Evolutionary conservation across 129 eudicot genomes (phyloP).

Genomic region (Tanacetum coccineum): DNA sequence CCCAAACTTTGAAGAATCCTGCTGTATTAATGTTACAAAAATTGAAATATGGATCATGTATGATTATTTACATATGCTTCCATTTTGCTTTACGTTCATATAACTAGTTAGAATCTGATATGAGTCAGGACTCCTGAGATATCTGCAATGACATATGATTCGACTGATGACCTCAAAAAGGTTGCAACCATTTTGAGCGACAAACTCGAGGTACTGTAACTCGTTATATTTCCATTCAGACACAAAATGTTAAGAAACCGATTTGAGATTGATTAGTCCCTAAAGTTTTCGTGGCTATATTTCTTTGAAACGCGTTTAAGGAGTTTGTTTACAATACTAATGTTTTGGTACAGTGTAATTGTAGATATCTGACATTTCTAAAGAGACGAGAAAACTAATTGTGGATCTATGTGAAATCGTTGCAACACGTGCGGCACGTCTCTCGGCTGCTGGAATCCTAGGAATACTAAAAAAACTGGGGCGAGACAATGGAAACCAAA

Average conservation of each 20-base stretch:
- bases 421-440: slow-evolving; percentile 88
- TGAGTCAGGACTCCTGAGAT: slow-evolving; percentile 70
- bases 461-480: slow-evolving; percentile 78
- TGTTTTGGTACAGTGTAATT: neutral
- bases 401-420: slow-evolving; percentile 70
- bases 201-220: slow-evolving; percentile 56
- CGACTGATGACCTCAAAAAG: too few relatives aligned
- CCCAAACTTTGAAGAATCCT: slow-evolving; percentile 61
- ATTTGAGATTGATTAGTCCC: too few relatives aligned
- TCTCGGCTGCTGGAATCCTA: slow-evolving; percentile 84
- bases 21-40: slow-evolving; percentile 56
- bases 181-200: slow-evolving; percentile 82
- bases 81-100: too few relatives aligned
- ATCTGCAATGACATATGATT: slow-evolving; percentile 97
- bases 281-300: too few relatives aligned
- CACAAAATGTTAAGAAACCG: too few relatives aligned
- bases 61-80: neutral
- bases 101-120: slow-evolving; percentile 1
- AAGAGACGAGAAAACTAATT: slow-evolving; percentile 57
- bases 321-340: neutral
- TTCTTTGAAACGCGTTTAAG: too few relatives aligned
- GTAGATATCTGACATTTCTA: slow-evolving; percentile 70
- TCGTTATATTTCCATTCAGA: too few relatives aligned
- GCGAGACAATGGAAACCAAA: slow-evolving; percentile 51
- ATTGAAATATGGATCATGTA: neutral